Conservation (phyloP, 2,329 filamentous ascomycete genomes). For the Aureobasidium namibiae region DNA sequence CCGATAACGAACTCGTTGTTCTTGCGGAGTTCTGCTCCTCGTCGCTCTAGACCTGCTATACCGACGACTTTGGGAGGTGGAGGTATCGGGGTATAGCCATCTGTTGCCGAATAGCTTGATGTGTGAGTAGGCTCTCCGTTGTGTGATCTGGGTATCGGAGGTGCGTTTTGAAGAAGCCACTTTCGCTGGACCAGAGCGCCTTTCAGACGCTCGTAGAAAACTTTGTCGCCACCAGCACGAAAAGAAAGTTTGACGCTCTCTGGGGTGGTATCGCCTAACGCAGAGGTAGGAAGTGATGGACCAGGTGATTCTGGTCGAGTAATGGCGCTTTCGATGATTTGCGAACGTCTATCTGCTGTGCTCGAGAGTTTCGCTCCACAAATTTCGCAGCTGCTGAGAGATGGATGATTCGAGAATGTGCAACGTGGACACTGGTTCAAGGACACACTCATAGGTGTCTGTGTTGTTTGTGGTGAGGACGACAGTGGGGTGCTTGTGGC, state of each 20-base stretch:
- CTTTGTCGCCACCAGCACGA: slow-evolving; percentile 76
- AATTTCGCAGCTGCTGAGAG: slow-evolving; percentile 77
- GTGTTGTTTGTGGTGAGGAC: background rate
- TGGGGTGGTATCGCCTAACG: slow-evolving; percentile 47
- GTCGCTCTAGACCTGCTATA: slow-evolving; percentile 84
- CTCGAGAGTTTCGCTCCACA: slow-evolving; percentile 70
- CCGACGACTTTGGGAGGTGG: slow-evolving; percentile 58
- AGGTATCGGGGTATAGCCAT: slow-evolving; percentile 18
- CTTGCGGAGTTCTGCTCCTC: slow-evolving; percentile 73
- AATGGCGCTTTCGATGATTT: slow-evolving; percentile 28
- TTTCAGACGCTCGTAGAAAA: slow-evolving; percentile 84
- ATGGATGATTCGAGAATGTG: slow-evolving; percentile 90
- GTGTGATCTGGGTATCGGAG: slow-evolving; percentile 60
- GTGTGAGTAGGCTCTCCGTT: slow-evolving; percentile 17
- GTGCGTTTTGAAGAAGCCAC: slow-evolving; percentile 86
- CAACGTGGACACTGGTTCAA: slow-evolving; percentile 62
- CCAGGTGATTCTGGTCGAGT: slow-evolving; percentile 68
- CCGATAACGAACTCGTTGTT: slow-evolving; percentile 93
- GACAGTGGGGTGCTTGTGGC: background rate
- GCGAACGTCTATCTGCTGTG: slow-evolving; percentile 35
- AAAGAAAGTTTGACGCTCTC: slow-evolving; percentile 90
- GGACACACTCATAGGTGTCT: background rate
- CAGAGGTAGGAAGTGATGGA: slow-evolving; percentile 46
- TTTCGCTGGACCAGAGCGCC: slow-evolving; percentile 84
- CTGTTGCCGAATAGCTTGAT: slow-evolving; percentile 23